phyloP scores from a whole-genome alignment of 139 green algal species.

The Yamagishiella unicocca region DNA sequence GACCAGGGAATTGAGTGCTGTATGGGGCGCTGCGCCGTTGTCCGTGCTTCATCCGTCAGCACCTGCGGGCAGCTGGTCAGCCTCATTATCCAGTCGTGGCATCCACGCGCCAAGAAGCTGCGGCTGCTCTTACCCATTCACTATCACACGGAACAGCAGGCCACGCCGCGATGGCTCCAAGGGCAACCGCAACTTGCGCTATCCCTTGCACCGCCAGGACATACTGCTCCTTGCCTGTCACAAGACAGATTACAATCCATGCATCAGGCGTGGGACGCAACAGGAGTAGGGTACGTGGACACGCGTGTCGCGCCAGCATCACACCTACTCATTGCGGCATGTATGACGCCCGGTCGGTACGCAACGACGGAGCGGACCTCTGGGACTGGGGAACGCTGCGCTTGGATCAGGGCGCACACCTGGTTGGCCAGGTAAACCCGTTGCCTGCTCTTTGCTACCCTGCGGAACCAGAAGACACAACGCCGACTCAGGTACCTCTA shows the following conservation, averaged over 20 bases:
- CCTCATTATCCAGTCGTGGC: background rate
- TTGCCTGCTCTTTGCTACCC: background rate
- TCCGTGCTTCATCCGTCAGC: background rate
- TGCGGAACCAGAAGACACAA: too few relatives aligned
- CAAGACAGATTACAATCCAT: too few relatives aligned
- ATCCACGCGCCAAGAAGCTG: background rate
- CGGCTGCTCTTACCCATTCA: background rate
- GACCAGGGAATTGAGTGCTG: constrained; percentile 18
- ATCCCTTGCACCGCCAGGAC: constrained; percentile 3
- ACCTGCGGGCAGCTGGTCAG: background rate
- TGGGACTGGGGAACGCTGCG: background rate
- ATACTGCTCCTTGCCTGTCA: constrained; percentile 29
- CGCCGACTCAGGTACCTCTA: too few relatives aligned
- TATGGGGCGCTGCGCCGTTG: background rate
- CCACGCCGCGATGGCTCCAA: constrained; percentile 25
- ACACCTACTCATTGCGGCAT: constrained; percentile 4
- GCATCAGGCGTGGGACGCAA: too few relatives aligned
- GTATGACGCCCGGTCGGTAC: constrained; percentile 20
- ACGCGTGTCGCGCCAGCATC: too few relatives aligned
- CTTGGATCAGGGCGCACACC: background rate
- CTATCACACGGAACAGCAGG: constrained; percentile 15
- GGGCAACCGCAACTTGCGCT: background rate
- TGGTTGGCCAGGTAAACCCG: constrained; percentile 31
- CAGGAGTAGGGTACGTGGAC: too few relatives aligned
- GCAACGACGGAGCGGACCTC: constrained; percentile 13